These are phyloP conservation scores for Dissophora ornata DNA, from an alignment of 192 early-diverging fungal species.

Conservation along the genomic window DNA sequence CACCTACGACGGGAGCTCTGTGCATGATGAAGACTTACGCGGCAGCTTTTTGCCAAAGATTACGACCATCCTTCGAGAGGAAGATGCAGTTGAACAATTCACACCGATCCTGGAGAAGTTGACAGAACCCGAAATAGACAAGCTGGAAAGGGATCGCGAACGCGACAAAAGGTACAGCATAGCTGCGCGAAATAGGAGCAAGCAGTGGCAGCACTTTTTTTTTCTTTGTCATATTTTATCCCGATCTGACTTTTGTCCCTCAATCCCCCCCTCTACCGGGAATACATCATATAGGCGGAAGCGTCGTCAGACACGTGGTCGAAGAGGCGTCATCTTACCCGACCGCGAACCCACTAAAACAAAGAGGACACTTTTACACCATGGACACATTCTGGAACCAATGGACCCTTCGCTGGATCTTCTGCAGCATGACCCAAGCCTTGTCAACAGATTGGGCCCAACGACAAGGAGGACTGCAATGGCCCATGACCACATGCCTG, in stretches of 20 bases:
- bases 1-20: constrained; percentile 74
- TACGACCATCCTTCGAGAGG: constrained; percentile 59
- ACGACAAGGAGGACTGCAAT: constrained; percentile 47
- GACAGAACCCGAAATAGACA: constrained; percentile 78
- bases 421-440: constrained; percentile 20
- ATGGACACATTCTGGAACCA: constrained; percentile 54
- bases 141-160: constrained; percentile 86
- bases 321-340: constrained; percentile 71
- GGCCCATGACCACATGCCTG: constrained; percentile 43
- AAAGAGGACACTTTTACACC: constrained; percentile 62
- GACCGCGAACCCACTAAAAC: constrained; percentile 79
- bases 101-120: constrained; percentile 75
- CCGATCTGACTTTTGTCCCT: neutral
- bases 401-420: constrained; percentile 52
- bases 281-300: constrained; percentile 81
- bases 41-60: constrained; percentile 77
- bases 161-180: constrained; percentile 70
- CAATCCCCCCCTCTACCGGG: too few relatives aligned
- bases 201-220: neutral
- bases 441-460: constrained; percentile 24
- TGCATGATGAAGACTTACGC: constrained; percentile 85
- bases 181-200: neutral
- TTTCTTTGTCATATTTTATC: neutral
- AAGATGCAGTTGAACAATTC: constrained; percentile 62
- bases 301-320: constrained; percentile 82